A percentile compares a stretch with the other conserved stretches of the same genome.
Conservation (phyloP, 2,329 filamentous ascomycete species). For the Fusarium lyarnte region DNA sequence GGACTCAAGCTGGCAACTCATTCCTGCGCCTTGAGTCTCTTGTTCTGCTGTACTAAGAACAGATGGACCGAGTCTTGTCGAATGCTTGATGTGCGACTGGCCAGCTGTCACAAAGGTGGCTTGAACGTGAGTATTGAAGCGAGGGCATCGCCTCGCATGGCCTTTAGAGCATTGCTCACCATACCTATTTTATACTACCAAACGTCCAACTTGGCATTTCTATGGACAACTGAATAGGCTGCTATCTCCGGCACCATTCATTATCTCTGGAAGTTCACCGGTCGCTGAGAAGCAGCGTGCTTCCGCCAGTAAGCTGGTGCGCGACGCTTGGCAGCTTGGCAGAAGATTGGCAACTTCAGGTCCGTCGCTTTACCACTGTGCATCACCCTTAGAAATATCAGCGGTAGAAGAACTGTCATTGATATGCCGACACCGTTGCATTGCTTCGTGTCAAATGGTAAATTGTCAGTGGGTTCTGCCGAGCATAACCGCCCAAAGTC, state of each 20-base stretch:
- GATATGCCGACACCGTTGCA: neutral
- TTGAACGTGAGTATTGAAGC: neutral
- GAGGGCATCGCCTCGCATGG: neutral
- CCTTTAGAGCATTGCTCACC: too few relatives aligned
- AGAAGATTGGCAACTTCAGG: neutral
- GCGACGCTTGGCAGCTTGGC: neutral
- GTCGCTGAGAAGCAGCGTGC: neutral
- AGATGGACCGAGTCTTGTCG: rapidly evolving
- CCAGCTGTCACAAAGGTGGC: neutral
- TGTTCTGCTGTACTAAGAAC: too few relatives aligned
- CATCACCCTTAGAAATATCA: neutral
- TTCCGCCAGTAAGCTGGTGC: neutral
- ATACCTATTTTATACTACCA: too few relatives aligned
- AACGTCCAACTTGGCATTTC: neutral
- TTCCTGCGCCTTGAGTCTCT: too few relatives aligned
- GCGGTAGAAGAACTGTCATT: rapidly evolving
- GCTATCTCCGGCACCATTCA: neutral
- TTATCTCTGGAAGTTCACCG: neutral
- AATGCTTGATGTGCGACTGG: neutral
- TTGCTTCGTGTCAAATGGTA: neutral
- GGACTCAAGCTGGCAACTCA: neutral
- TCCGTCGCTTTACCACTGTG: neutral
- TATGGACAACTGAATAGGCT: neutral
- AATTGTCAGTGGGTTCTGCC: conserved; percentile 5
- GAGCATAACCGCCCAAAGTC: conserved; percentile 18